Base-by-base conservation (phyloP, 176 grass and related monocot genomes). In the Bothriochloa decipiens region DNA sequence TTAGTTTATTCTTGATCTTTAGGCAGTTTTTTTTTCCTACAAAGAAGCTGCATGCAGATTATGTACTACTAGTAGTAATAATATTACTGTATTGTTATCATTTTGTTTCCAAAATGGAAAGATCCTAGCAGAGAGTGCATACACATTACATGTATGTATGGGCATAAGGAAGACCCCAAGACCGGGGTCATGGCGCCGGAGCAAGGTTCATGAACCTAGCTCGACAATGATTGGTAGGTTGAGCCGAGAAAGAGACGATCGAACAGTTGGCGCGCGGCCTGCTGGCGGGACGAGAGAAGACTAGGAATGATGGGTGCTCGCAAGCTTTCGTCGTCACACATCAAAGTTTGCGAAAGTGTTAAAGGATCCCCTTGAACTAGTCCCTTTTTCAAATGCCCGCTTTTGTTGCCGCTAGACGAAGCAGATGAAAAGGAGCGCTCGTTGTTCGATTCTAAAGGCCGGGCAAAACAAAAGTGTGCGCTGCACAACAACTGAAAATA, bases 341-440 rank as follows among this genome's bases (percentile, higher is more conserved):
- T 82, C 83, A 60, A 77, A 86, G 68, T 86, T 86, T 25, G 88
- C 84, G 84, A 90, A 86, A 90, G 88, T 3, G 25, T 35, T 79
- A 79, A 83, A 63, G 66, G 36, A 22, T 37, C 57, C 57, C 8
- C 4, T 68, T 79, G 68, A 86, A 83, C 66, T 29, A 70, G 74
- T 67, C 43, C n/a, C 60, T 83, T 74, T 79, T 74, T 23, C n/a
- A 74, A 79, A 46, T 23, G 53, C 18, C 43, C 37, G 74, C 88
- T 90, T 78, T 86, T 73, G 79, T 86, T 68, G 62, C 22, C 16
- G 8, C 71, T 29, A 74, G 43, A 74, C 26, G 43, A 74, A 74
- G 79, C 67, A 28, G 81, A n/a, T 88, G 75, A 49, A 88, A 84
- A 74, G 81, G 35, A 88, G 75, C 65, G 87, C 75, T 73, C 40